A percentile compares a stretch with the other conserved stretches of the same genome.
Evolutionary conservation across 1,139 yeast species (phyloP).

Genomic region (Pichia sp.): DNA sequence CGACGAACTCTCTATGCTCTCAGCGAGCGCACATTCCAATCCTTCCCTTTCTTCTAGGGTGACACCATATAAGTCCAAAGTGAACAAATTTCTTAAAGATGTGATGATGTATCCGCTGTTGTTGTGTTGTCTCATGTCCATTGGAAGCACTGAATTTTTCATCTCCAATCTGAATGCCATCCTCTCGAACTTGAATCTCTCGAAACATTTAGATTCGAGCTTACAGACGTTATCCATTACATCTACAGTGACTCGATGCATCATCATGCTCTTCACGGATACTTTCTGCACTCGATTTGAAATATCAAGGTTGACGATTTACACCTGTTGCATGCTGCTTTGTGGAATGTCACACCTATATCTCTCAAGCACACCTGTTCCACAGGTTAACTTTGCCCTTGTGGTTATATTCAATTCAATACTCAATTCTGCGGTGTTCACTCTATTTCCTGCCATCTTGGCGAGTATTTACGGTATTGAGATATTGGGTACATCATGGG

Average conservation of each 20-base stretch:
- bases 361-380: conserved; percentile 22
- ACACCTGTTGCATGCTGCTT: conserved; percentile 18
- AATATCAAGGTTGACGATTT: conserved; percentile 23
- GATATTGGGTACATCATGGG: conserved; percentile 29
- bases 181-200: conserved; percentile 17
- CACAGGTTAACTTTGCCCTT: conserved; percentile 15
- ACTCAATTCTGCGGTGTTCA: conserved; percentile 26
- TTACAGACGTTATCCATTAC: conserved; percentile 23
- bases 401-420: conserved; percentile 23
- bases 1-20: conserved; percentile 23
- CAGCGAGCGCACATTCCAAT: conserved; percentile 7
- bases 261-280: conserved; percentile 26
- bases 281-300: conserved; percentile 18
- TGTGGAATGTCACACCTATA: conserved; percentile 25
- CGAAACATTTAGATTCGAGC: conserved; percentile 16
- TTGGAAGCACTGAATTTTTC: conserved; percentile 27
- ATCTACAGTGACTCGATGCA: conserved; percentile 25
- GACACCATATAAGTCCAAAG: conserved; percentile 15
- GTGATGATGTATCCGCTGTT: conserved; percentile 26
- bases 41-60: not conserved
- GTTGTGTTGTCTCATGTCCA: conserved; percentile 23
- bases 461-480: conserved; percentile 29
- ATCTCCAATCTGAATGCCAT: conserved; percentile 26
- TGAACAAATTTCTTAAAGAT: conserved; percentile 20
- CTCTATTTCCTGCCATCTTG: conserved; percentile 27